Conservation (phyloP, 805 yeast genomes). For the Teunomyces funiuensis region DNA sequence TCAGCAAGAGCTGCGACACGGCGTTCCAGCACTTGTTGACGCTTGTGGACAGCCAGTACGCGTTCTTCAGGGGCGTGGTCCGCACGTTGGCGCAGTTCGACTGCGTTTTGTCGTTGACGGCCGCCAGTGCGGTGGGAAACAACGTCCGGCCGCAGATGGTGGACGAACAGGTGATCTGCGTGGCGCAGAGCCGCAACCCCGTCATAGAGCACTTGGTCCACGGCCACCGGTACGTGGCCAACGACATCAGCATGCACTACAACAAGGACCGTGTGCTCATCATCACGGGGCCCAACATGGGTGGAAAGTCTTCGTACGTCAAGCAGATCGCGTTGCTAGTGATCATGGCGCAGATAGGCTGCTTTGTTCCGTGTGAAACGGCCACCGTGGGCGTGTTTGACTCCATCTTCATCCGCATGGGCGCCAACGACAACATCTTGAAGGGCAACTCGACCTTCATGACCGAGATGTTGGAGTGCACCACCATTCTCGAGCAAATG, state of each 20-base stretch:
- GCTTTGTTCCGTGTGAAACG: slow-evolving; percentile 65
- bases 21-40: slow-evolving; percentile 45
- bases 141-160: slow-evolving; percentile 51
- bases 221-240: slow-evolving; percentile 56
- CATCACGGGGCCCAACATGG: slow-evolving; percentile 87
- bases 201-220: slow-evolving; percentile 51
- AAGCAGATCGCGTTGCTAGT: slow-evolving; percentile 69
- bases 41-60: slow-evolving; percentile 31
- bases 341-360: slow-evolving; percentile 76
- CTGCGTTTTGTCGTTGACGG: slow-evolving; percentile 64
- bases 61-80: slow-evolving; percentile 39
- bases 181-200: slow-evolving; percentile 65
- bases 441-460: slow-evolving; percentile 81
- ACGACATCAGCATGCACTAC: slow-evolving; percentile 53
- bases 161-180: slow-evolving; percentile 41
- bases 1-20: slow-evolving; percentile 46
- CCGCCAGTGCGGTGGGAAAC: slow-evolving; percentile 49
- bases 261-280: slow-evolving; percentile 53
- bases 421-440: slow-evolving; percentile 77
- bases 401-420: slow-evolving; percentile 78
- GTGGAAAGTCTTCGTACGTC: slow-evolving; percentile 79
- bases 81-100: slow-evolving; percentile 57
- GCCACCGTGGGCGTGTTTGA: slow-evolving; percentile 71
- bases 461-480: slow-evolving; percentile 71
- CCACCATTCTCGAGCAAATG: slow-evolving; percentile 51